These are phyloP conservation scores for Erodium chrysanthum DNA, from an alignment of 441 rosid species.

Conservation along the genomic window DNA sequence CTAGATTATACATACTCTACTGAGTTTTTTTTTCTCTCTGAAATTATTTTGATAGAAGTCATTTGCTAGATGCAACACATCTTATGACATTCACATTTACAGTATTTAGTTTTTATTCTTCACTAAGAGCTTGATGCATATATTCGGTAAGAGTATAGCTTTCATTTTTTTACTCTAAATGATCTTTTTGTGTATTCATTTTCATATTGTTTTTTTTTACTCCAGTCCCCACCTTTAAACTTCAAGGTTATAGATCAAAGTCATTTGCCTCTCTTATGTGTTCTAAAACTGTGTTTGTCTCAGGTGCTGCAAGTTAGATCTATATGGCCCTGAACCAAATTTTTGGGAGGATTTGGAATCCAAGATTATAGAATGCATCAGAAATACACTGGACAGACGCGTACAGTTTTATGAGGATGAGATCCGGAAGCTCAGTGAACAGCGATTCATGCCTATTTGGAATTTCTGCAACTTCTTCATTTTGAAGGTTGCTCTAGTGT, in stretches of 20 bases:
- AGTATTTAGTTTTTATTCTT: neutral
- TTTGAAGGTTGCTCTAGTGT: conserved; percentile 58
- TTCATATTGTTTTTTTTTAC: neutral
- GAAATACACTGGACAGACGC: conserved; percentile 83
- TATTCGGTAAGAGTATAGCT: neutral
- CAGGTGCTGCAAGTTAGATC: conserved; percentile 95
- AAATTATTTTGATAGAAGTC: neutral
- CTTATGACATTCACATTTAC: neutral
- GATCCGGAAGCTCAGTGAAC: conserved; percentile 94
- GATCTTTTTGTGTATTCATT: neutral
- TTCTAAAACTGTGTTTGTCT: conserved; percentile 20
- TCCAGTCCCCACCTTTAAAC: neutral
- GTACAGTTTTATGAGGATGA: conserved; percentile 93
- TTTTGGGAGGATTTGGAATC: conserved; percentile 94
- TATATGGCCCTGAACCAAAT: conserved; percentile 66
- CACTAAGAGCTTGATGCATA: neutral
- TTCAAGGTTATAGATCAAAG: neutral
- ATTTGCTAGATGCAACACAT: neutral
- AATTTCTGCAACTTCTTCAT: conserved; percentile 96
- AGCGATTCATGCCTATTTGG: conserved; percentile 89
- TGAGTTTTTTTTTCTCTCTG: neutral
- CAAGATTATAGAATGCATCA: conserved; percentile 72
- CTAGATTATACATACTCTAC: neutral
- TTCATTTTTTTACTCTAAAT: neutral
- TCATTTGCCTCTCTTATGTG: conserved; percentile 13